phyloP scores from a whole-genome alignment of 495 filamentous ascomycete species.

The Penicillium egyptiacum region DNA sequence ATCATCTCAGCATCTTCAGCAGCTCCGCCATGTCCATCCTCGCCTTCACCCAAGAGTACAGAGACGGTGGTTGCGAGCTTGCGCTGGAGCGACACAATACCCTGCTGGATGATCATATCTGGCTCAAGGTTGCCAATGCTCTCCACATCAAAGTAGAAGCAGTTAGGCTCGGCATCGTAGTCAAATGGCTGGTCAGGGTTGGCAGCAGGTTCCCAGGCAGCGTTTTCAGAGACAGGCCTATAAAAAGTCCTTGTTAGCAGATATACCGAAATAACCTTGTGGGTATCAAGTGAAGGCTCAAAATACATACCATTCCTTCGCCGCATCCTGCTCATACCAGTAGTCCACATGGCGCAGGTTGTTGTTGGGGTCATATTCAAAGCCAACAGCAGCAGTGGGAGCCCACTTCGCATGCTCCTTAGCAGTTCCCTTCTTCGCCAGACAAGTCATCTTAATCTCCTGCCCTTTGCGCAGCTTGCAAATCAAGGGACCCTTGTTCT shows the following conservation, averaged over 20 bases:
- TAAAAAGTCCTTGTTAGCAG: conserved; percentile 3
- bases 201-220: conserved; percentile 76
- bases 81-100: conserved; percentile 82
- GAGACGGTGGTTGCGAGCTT: conserved; percentile 87
- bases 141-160: conserved; percentile 93
- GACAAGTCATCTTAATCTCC: conserved; percentile 81
- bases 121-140: conserved; percentile 83
- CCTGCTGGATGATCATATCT: conserved; percentile 81
- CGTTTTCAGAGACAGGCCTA: conserved; percentile 85
- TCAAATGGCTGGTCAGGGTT: conserved; percentile 83
- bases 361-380: conserved; percentile 98
- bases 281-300: conserved; percentile 5
- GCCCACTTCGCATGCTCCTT: conserved; percentile 99
- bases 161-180: conserved; percentile 79
- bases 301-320: conserved; percentile 79
- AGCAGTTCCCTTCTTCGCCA: conserved; percentile 97
- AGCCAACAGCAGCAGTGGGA: conserved; percentile 85
- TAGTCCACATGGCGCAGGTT: conserved; percentile 84
- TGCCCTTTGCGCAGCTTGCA: conserved; percentile 86
- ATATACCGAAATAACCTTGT: background rate
- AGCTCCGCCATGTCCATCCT: conserved; percentile 49
- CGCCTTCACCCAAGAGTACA: conserved; percentile 55
- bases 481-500: conserved; percentile 77
- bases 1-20: conserved; percentile 53
- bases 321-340: conserved; percentile 88